phyloP scores from a whole-genome alignment of 2,329 filamentous ascomycete species.

The Alternaria angustiovoidea region DNA sequence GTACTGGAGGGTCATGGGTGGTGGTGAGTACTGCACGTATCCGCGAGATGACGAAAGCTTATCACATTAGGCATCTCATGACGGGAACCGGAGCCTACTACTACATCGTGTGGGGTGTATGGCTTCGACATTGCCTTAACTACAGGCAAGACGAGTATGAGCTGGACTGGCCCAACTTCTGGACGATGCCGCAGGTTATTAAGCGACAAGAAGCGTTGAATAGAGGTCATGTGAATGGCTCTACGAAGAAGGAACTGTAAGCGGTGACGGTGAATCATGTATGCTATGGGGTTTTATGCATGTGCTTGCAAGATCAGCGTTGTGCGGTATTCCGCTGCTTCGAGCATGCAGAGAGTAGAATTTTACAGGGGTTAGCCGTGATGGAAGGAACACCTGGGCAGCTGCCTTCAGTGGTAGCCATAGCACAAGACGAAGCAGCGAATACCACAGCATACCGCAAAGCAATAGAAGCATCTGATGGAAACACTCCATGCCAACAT shows the following conservation, averaged over 20 bases:
- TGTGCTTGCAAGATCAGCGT: not conserved
- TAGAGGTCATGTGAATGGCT: constrained; percentile 28
- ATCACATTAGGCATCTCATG: constrained; percentile 71
- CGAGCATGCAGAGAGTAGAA: not conserved
- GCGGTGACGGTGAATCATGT: not conserved
- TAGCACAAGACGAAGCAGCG: not conserved
- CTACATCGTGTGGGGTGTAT: constrained; percentile 84
- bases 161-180: constrained; percentile 72
- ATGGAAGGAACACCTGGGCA: not conserved
- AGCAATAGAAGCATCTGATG: not conserved
- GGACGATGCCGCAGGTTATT: constrained; percentile 63
- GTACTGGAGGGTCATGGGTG: constrained; percentile 76
- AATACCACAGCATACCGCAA: not conserved
- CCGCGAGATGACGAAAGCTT: constrained; percentile 12
- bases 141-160: constrained; percentile 74
- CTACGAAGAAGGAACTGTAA: constrained; percentile 45
- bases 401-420: not conserved
- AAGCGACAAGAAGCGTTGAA: constrained; percentile 22
- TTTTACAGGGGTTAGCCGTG: not conserved
- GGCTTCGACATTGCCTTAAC: constrained; percentile 79
- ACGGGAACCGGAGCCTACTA: constrained; percentile 84
- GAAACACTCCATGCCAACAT: not conserved
- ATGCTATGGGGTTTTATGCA: constrained; percentile 2
- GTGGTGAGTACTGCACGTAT: constrained; percentile 62
- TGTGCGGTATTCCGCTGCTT: not conserved